Evolutionary conservation across 805 yeast genomes (phyloP), one percentile per base, ranked within the genome.

Genomic region (Metschnikowia shivogae): DNA sequence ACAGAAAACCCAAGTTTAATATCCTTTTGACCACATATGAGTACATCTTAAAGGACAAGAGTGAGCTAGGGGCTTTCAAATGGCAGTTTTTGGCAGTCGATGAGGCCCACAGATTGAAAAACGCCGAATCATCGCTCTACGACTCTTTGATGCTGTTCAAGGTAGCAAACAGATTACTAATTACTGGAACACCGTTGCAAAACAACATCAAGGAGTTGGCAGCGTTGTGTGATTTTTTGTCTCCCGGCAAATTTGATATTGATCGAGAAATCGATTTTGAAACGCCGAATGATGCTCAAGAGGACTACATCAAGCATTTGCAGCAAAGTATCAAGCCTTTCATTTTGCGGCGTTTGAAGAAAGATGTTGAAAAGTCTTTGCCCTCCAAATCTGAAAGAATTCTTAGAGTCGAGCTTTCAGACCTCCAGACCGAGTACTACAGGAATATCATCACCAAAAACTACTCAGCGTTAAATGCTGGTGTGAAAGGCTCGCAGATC

Each of bases 41-140:
- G 69, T 93, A 93, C 62, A 90, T 93, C 53, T 75, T 93, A 60
- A 93, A 93, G 59, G 99, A 93, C 64, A 74, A 89, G 35, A 55
- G 72, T 20, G 95, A 86, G 49, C 75, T 93, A 42, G 96, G 97
- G 4, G 62, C 79, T 26, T 78, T 93, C 47, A 85, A 78, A 63
- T 93, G 99, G 99, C 97, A 90, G 62, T 93, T 85, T 61, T 68
- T 95, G 54, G 99, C 99, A 2, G 98, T 93, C 22, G 99, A 93
- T 65, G 99, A 93, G 69, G 99, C 99, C 5, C 99, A 93, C 68
- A 78, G 99, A 60, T 74, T 93, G 61, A 93, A 93, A 57, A 93
- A 93, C 61, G 87, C 96, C 0, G 97, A 90, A 62, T 82, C 93
- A 26, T 90, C 98, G 0, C 70, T 93, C 34, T 93, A 93, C 63